Evolutionary conservation across 306 rosid genomes (phyloP), one percentile per base, ranked within the genome.

Genomic region (Vicia sativa): DNA sequence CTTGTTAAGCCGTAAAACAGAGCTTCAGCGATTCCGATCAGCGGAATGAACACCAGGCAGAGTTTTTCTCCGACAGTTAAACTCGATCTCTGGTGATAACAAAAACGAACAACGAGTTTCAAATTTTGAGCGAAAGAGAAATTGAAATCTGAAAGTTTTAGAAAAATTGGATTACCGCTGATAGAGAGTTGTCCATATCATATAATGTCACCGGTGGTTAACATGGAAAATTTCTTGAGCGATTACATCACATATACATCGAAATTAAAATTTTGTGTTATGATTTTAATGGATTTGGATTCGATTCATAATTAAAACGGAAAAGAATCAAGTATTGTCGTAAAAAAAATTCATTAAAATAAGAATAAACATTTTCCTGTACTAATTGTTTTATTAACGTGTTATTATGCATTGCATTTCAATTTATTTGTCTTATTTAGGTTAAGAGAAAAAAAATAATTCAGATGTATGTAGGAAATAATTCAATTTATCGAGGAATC

Each of bases 1-100:
- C 82, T 45, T 3, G 84, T 11, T 1, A 89, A 62, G 53, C 77
- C 16, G 62, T 53, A 39, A 55, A 82, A 10, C 52, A 86, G 25
- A 57, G 78, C 84, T 28, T 89, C 81, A 0, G 56, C 42, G 1
- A 82, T 69, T 62, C 68, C 89, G 0, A 84, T 62, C 15, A 89
- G 15, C 2, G 92, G 88, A 3, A 70, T 70, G 74, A 66, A 76
- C 31, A 84, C 71, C 41, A 57, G 53, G 45, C 88, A 89, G 2
- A 86, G 60, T n/a, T 56, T 62, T 71, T 76, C 81, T 42, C 86
- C 86, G 0, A 84, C 2, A 4, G 62, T 67, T 63, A 80, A 80
- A 72, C 88, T 80, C 50, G 87, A 76, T 10, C 68, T 48, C 87
- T 78, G 68, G 45, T 2, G 49, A 11, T 9, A 21, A 13, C 15